Conservation (phyloP, 208 protist genomes). For the Trypanosomatidae sp. region DNA sequence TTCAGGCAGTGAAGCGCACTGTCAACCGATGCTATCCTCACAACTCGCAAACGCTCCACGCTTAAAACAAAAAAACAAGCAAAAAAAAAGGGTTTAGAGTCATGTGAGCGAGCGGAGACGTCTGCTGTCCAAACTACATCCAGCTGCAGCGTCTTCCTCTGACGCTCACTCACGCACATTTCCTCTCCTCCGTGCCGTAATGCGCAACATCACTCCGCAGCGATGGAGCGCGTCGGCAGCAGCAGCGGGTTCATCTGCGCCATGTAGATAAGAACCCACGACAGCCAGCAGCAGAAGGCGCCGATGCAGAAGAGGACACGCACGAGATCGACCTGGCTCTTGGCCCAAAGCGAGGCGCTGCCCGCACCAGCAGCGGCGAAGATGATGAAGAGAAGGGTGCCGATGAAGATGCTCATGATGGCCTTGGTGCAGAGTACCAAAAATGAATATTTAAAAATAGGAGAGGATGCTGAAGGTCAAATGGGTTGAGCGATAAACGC, state of each 20-base stretch:
- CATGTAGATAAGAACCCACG: slow-evolving; percentile 93
- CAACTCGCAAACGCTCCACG: too few relatives aligned
- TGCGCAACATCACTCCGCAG: slow-evolving; percentile 43
- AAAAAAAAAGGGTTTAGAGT: too few relatives aligned
- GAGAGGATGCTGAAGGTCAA: too few relatives aligned
- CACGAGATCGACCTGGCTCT: slow-evolving; percentile 81
- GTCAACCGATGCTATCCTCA: too few relatives aligned
- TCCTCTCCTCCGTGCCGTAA: too few relatives aligned
- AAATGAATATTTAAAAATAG: background rate
- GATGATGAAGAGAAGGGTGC: slow-evolving; percentile 73
- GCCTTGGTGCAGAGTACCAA: background rate
- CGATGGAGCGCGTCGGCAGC: slow-evolving; percentile 83
- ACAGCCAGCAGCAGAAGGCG: slow-evolving; percentile 93
- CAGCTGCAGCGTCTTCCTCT: too few relatives aligned
- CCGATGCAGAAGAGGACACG: slow-evolving; percentile 66
- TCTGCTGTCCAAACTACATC: too few relatives aligned
- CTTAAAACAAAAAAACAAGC: too few relatives aligned
- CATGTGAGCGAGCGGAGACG: too few relatives aligned
- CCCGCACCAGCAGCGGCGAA: slow-evolving; percentile 55
- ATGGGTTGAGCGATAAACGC: background rate
- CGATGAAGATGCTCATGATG: slow-evolving; percentile 73
- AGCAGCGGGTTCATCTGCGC: slow-evolving; percentile 91
- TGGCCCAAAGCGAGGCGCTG: slow-evolving; percentile 72
- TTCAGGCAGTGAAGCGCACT: too few relatives aligned
- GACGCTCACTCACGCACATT: too few relatives aligned